phyloP scores from a whole-genome alignment of 768 basidiomycete genomes.

The Leucocoprinus leucothites region DNA sequence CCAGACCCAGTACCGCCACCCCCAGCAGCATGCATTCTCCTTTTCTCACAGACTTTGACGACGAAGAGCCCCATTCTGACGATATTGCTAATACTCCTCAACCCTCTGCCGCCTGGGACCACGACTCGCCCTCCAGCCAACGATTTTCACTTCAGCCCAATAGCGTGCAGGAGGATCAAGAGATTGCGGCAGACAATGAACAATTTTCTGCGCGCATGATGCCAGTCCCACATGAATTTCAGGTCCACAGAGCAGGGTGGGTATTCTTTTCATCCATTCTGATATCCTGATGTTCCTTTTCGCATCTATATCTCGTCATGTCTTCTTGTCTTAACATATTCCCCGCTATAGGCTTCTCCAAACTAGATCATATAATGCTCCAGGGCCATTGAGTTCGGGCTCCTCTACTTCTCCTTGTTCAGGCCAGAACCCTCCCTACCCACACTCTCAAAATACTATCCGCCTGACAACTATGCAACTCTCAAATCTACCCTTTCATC shows the following conservation, averaged over 20 bases:
- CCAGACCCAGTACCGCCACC: constrained; percentile 1
- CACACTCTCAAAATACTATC: constrained; percentile 63
- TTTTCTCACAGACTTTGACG: too few species aligned
- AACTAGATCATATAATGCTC: constrained; percentile 44
- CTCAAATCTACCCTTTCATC: constrained; percentile 47
- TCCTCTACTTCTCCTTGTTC: constrained; percentile 4
- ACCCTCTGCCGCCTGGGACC: not conserved
- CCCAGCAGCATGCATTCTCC: too few species aligned
- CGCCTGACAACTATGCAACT: constrained; percentile 65
- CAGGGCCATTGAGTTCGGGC: constrained; percentile 20
- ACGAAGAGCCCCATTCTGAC: constrained; percentile 19
- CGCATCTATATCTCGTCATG: too few species aligned
- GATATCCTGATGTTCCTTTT: too few species aligned
- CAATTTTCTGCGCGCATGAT: too few species aligned
- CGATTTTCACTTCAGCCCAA: too few species aligned
- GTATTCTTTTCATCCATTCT: constrained; percentile 19
- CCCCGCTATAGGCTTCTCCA: constrained; percentile 48
- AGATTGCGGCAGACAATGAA: not conserved
- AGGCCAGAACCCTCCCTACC: constrained; percentile 16
- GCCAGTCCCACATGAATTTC: too few species aligned
- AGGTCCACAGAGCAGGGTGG: constrained; percentile 58
- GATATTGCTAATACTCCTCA: not conserved
- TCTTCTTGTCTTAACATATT: too few species aligned
- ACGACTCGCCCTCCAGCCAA: not conserved
- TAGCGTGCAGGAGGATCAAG: too few species aligned